Evolutionary conservation across 2,329 filamentous ascomycete genomes (phyloP), one percentile per base, ranked within the genome.

Genomic region (Fusarium tuaranense): DNA sequence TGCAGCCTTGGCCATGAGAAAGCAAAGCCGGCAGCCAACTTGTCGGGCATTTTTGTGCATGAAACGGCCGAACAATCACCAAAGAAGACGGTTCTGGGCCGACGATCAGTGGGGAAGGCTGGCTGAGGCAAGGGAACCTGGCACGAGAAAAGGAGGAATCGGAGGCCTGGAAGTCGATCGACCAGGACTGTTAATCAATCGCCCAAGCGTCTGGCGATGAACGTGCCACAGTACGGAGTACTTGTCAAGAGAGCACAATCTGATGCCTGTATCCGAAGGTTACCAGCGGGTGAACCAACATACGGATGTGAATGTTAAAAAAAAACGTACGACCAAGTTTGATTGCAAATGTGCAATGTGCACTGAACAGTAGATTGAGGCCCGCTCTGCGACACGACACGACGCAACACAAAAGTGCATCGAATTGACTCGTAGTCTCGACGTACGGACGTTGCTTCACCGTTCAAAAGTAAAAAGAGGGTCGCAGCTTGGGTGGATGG

Each of bases 191-290:
- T 4, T 60, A 71, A 63, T 58, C 60, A 57, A 73, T 69, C 30
- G 69, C 55, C 64, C 44, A 63, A 72, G 75, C 68, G 66, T 72
- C 63, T 66, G 60, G 60, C 14, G 63, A 75, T 72, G 51, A 65
- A 65, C 58, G 55, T 25, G 51, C 38, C 30, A 64, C 22, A 25
- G 13, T 20, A n/a, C 30, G 57, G n/a, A 25, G 9, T 20, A n/a
- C 41, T 44, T 32, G 58, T 41, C 46, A 44, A 46, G 44, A 64
- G 38, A n/a, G 16, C 20, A 14, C 53, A 27, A 65, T 13, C 30
- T 32, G 30, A 46, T 25, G 22, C 36, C 30, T 59, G 58, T 57
- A 22, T 36, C 18, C 64, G 39, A 48, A 53, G 36, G 18, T 44
- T 46, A 48, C 44, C 44, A 27, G 16, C 20, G 14, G 59, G 59